Base-by-base conservation (phyloP, 2,329 filamentous ascomycete species). In the Samsoniella hepiali region DNA sequence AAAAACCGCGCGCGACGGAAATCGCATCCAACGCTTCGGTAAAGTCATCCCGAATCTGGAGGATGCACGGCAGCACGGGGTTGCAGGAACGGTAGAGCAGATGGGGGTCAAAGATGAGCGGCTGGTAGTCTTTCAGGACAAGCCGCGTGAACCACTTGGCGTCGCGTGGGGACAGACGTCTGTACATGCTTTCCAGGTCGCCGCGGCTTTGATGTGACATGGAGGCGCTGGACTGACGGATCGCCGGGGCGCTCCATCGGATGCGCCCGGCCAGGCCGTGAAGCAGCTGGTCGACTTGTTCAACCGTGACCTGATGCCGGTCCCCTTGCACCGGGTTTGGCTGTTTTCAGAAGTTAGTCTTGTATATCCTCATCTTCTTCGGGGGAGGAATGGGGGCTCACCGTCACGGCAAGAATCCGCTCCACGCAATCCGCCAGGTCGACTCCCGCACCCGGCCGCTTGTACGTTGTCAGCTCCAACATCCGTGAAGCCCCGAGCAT, bases 71-170 rank as follows among this genome's bases (percentile, higher is more conserved):
- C 0, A 96, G 78, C 1, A 89, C 76, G 44, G 87, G 86, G 72
- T 96, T 88, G 59, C 89, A 89, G 22, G 79, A 80, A 13, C 77
- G 76, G 54, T 90, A 80, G 0, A 91, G 75, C 22, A 83, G 73
- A 1, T 74, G 67, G 7, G 78, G 75, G 29, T 92, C 85, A 1
- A 96, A 71, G 1, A 82, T 72, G 0, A 93, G 79, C 0, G 90
- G 89, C n/a, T 83, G 80, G 64, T 88, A 91, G 66, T 88, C 84
- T 71, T 96, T 95, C 34, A 96, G 78, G 6, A 97, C 80, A 36
- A 97, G 78, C 3, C 93, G 84, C 0, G 91, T 91, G 11, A 97
- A 81, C 93, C 93, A 97, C 76, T 97, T 97, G 4, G 88, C 89
- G 71, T 96, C 91, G 50, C 80, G 79, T 3, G 91, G 84, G 53